Evolutionary conservation across 805 yeast species (phyloP), one percentile per base, ranked within the genome.

Genomic region (Teunomyces cretensis): DNA sequence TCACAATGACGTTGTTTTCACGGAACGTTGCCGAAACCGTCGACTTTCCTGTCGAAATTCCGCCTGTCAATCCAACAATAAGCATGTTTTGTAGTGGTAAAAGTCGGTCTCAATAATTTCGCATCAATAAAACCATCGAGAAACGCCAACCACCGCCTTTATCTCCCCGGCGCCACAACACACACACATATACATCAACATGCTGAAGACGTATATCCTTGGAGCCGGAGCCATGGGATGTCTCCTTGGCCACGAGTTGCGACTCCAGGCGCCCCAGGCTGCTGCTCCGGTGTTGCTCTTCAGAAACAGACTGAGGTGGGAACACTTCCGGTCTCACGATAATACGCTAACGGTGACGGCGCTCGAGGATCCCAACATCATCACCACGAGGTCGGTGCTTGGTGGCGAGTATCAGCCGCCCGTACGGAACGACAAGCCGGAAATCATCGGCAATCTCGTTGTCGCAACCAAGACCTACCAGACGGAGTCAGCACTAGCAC

Each of bases 11-110:
- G 1, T 70, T 58, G 9, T 79, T 65, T 8, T 79, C 76, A 4
- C 62, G 49, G 9, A 94, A 66, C 30, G 78, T 63, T 13, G 67
- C 58, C 0, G 97, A 88, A 0, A 88, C 97, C 0, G 98, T 92
- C 14, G 96, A 85, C 58, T 94, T 94, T 2, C 99, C 99, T n/a
- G 94, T 78, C 4, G 97, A 96, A 41, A 94, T 94, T 1, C 97
- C 97, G 1, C 99, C 99, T 0, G 99, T 94, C n/a, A 94, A 76
- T 1, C 99, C 99, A 5, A 94, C 78, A 27, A 94, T 76, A 37
- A 94, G 76, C 99, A 94, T 92, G 4, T 15, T 13, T 22, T 16
- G 14, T 12, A 33, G 11, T 15, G 15, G 13, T 13, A 13, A 30
- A 19, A 19, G n/a, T n/a, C n/a, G 6, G 22, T 19, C 4, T 32